These are phyloP conservation scores for Dactylonectria estremocensis DNA, from an alignment of 2,329 filamentous ascomycete species.

Conservation along the genomic window DNA sequence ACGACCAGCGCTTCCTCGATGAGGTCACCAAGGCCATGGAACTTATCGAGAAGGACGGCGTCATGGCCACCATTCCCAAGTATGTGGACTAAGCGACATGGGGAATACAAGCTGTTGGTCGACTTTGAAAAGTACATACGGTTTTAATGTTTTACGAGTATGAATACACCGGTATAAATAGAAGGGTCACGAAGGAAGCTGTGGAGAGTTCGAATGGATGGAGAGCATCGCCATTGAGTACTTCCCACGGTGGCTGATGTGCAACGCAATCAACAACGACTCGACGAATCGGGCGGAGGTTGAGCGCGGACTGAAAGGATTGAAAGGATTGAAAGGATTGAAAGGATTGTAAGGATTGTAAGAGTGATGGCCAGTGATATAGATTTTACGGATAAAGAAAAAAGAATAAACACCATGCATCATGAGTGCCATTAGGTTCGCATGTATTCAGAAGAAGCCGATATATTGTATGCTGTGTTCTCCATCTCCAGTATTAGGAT, in stretches of 20 bases:
- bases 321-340: too few relatives aligned
- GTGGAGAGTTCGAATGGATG: not conserved
- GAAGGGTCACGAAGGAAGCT: not conserved
- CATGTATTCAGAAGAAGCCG: too few relatives aligned
- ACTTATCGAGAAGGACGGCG: constrained; percentile 62
- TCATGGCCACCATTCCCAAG: constrained; percentile 65
- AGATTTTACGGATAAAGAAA: too few relatives aligned
- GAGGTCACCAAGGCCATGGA: constrained; percentile 64
- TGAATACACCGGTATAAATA: constrained; percentile 5
- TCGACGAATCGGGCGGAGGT: not conserved
- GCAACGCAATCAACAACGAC: not conserved
- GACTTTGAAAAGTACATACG: not conserved
- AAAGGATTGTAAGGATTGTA: not conserved
- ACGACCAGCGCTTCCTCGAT: constrained; percentile 62
- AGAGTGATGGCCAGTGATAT: not conserved
- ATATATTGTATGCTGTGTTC: too few relatives aligned
- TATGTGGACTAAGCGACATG: constrained; percentile 54
- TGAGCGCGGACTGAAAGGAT: not conserved
- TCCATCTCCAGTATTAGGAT: too few relatives aligned
- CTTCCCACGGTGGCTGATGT: not conserved
- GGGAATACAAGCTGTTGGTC: constrained; percentile 15
- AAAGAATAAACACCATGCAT: too few relatives aligned
- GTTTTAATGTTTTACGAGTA: constrained; percentile 11
- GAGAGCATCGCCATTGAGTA: not conserved
- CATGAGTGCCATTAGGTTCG: too few relatives aligned